A percentile compares a stretch with the other conserved stretches of the same genome.
These are phyloP conservation scores for Henckelia pumila DNA, from an alignment of 257 asterid species.

Conservation along the genomic window DNA sequence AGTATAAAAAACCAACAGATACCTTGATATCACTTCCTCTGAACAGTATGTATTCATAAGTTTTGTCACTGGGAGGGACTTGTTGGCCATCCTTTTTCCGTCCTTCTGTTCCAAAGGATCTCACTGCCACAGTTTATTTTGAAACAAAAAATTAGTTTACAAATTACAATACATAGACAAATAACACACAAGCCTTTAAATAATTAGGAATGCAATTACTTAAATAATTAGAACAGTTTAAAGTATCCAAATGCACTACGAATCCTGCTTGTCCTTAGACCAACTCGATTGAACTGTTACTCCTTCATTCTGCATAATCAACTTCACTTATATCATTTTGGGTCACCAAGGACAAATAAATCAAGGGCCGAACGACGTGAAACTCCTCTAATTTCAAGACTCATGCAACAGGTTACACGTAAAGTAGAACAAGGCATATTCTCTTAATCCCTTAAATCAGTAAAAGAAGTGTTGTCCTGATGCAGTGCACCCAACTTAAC, in stretches of 20 bases:
- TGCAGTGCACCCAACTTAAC: not conserved
- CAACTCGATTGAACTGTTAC: not conserved
- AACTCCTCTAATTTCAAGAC: conserved; percentile 6
- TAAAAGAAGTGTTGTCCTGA: not conserved
- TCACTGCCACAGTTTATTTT: conserved; percentile 44
- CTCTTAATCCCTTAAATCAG: not conserved
- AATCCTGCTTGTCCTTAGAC: not conserved
- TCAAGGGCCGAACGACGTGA: not conserved
- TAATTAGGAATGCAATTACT: not conserved
- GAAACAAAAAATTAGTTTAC: conserved; percentile 14
- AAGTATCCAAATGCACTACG: not conserved
- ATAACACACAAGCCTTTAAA: no score
- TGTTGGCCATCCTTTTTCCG: conserved; percentile 91
- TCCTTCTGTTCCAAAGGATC: conserved; percentile 97
- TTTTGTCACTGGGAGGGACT: conserved; percentile 82
- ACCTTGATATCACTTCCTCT: conserved; percentile 98
- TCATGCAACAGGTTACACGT: not conserved
- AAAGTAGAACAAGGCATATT: not conserved
- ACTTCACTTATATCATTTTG: conserved; percentile 4
- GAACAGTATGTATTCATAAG: conserved; percentile 85
- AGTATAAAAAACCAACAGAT: conserved; percentile 14
- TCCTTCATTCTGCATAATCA: not conserved
- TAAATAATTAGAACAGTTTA: not conserved
- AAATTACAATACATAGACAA: not conserved
- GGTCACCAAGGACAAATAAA: no score